These are phyloP conservation scores for Lyophyllum semitale DNA, from an alignment of 768 basidiomycete species.

Conservation along the genomic window DNA sequence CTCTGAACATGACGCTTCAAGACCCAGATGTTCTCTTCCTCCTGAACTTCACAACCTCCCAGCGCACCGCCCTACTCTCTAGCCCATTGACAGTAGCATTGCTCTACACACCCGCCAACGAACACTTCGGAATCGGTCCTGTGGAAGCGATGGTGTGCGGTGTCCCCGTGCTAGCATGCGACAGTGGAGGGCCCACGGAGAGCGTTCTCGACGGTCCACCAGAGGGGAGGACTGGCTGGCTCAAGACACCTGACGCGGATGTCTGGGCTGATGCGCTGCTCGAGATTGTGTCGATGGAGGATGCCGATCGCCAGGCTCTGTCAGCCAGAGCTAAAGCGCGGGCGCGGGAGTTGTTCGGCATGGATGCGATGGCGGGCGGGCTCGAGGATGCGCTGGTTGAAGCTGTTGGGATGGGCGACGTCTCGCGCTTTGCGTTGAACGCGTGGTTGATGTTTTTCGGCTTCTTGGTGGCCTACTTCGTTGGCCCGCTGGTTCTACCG, in stretches of 20 bases:
- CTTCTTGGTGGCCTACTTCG: conserved; percentile 31
- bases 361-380: conserved; percentile 69
- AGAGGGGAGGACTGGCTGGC: conserved; percentile 72
- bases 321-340: conserved; percentile 57
- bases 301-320: conserved; percentile 47
- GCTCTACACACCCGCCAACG: conserved; percentile 92
- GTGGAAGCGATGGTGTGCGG: conserved; percentile 94
- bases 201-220: conserved; percentile 52
- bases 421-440: conserved; percentile 10
- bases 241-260: conserved; percentile 59
- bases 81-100: conserved; percentile 68
- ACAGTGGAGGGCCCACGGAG: conserved; percentile 90
- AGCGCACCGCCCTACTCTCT: conserved; percentile 80
- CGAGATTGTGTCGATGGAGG: conserved; percentile 53
- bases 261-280: conserved; percentile 72
- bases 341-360: conserved; percentile 69
- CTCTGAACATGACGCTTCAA: conserved; percentile 35
- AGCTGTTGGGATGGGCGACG: conserved; percentile 56
- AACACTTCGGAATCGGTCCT: conserved; percentile 97
- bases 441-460: conserved; percentile 30
- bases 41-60: conserved; percentile 86
- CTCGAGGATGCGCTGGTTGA: conserved; percentile 57
- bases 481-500: conserved; percentile 20
- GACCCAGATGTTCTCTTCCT: conserved; percentile 78
- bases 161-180: conserved; percentile 84